phyloP scores from a whole-genome alignment of 2,329 filamentous ascomycete genomes.

The Pezicula neosporulosa region DNA sequence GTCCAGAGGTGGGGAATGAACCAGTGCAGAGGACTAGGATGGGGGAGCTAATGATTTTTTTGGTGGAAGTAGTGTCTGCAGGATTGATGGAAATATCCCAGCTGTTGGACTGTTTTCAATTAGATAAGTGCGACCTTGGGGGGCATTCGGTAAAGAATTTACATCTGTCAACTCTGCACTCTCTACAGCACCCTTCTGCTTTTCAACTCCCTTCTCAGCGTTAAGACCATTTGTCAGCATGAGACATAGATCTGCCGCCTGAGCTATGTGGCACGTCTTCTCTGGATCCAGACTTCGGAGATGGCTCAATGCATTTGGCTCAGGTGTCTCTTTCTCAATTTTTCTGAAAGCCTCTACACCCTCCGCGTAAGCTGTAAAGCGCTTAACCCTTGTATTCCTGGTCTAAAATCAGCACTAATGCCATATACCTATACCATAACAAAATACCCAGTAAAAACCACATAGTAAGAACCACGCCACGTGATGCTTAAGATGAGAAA shows the following conservation, averaged over 20 bases:
- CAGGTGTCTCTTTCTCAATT: conserved; percentile 40
- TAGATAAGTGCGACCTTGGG: neutral
- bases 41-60: conserved; percentile 11
- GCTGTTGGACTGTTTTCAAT: conserved; percentile 14
- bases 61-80: conserved; percentile 5
- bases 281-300: conserved; percentile 51
- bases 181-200: conserved; percentile 33
- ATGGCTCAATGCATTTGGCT: conserved; percentile 51
- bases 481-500: neutral
- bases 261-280: conserved; percentile 51
- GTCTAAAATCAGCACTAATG: conserved; percentile 9
- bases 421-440: neutral
- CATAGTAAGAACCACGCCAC: neutral
- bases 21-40: conserved; percentile 56
- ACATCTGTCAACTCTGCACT: conserved; percentile 35
- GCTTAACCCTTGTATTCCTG: conserved; percentile 57
- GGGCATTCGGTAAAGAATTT: conserved; percentile 5
- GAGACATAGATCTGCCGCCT: conserved; percentile 53
- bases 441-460: neutral
- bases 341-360: conserved; percentile 48
- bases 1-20: conserved; percentile 39
- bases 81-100: conserved; percentile 33
- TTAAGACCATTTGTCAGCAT: conserved; percentile 41
- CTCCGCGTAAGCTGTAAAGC: conserved; percentile 55
- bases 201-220: conserved; percentile 34